Evolutionary conservation across 2,329 filamentous ascomycete species (phyloP).

Genomic region (Nothophoma quercina): DNA sequence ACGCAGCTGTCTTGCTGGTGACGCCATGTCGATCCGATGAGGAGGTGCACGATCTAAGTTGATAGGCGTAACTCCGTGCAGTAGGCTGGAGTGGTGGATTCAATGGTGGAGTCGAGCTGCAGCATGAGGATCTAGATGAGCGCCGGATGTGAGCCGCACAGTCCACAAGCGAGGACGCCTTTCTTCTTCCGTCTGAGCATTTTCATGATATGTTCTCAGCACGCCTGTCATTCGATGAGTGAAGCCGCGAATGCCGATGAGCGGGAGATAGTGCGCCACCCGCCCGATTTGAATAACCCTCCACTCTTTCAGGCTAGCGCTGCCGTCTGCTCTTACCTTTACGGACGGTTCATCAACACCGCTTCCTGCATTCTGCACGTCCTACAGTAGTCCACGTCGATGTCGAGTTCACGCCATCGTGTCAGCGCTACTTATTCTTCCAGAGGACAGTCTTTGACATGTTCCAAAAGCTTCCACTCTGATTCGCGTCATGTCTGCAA

Average conservation of each 20-base stretch:
- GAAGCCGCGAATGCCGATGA: not conserved
- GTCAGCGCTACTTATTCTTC: not conserved
- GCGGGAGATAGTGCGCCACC: conserved; percentile 1
- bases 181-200: not conserved
- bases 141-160: not conserved
- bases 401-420: not conserved
- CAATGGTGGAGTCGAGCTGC: not conserved
- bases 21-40: conserved; percentile 2
- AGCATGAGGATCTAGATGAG: not conserved
- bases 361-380: conserved; percentile 6
- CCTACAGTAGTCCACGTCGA: not conserved
- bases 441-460: not conserved
- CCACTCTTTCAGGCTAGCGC: not conserved
- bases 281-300: not conserved
- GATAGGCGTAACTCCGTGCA: not conserved
- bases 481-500: no score
- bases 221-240: not conserved
- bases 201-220: not conserved
- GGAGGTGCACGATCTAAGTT: not conserved
- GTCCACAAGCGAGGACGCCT: not conserved
- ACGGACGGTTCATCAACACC: not conserved
- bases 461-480: not conserved
- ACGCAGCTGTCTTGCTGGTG: no score
- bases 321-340: conserved; percentile 1
- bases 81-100: not conserved